Conservation (phyloP, 345 rosid genomes). For the Gossypium herbaceum region DNA sequence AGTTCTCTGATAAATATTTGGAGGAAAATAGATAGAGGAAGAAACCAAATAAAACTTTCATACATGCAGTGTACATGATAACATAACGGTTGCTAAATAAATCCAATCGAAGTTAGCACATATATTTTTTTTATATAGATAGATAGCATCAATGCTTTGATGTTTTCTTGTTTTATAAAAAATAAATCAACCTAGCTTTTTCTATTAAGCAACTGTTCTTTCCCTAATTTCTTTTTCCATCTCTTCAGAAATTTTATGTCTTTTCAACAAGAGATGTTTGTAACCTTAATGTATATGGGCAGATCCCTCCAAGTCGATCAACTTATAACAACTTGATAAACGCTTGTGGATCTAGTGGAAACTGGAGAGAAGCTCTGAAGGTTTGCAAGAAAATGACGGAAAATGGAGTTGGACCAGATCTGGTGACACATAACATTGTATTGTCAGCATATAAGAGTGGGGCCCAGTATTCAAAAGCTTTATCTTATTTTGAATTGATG, state of each 20-base stretch:
- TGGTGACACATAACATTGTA: slow-evolving; percentile 86
- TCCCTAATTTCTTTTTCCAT: not conserved
- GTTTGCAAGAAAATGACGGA: slow-evolving; percentile 90
- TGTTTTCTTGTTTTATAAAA: not conserved
- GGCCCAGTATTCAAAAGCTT: slow-evolving; percentile 68
- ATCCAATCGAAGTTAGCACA: not conserved
- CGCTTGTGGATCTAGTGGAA: slow-evolving; percentile 95
- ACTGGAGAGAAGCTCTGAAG: slow-evolving; percentile 91
- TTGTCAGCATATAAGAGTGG: slow-evolving; percentile 85
- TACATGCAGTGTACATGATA: not conserved
- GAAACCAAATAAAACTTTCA: not conserved
- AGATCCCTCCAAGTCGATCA: slow-evolving; percentile 87
- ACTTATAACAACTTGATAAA: slow-evolving; percentile 88
- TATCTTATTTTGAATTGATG: slow-evolving; percentile 87
- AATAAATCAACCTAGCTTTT: not conserved
- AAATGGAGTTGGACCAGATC: slow-evolving; percentile 96
- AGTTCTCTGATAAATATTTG: not conserved
- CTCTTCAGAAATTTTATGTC: not conserved
- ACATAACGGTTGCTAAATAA: not conserved
- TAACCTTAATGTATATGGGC: slow-evolving; percentile 29
- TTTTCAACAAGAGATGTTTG: not conserved
- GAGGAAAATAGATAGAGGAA: not conserved
- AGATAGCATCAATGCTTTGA: not conserved
- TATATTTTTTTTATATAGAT: no score
- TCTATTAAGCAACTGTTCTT: not conserved